Evolutionary conservation across 2,329 filamentous ascomycete genomes (phyloP), one percentile per base, ranked within the genome.

Genomic region (Pseudopyrenochaeta lycopersici): DNA sequence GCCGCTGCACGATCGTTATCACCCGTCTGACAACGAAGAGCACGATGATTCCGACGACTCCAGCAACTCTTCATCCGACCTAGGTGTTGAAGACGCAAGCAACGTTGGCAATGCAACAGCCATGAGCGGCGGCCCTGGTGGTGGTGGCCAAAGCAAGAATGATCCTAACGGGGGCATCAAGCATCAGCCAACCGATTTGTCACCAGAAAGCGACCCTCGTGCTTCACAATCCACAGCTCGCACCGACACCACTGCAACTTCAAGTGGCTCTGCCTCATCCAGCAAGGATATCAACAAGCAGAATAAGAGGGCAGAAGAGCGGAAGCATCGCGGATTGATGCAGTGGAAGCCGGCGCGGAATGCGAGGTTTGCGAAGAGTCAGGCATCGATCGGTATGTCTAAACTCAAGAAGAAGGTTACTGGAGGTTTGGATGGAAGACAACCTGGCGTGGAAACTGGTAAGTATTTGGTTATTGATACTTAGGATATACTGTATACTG

Each of bases 261-360:
- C 51, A 3, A 59, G 52, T 31, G 40, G 41, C 20, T 63, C 62
- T 7, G 49, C 60, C 1, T 70, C 46, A 50, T 74, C 64, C 33
- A 62, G 55, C 70, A 87, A 87, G 71, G 83, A 88, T 18, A 86
- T 89, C 72, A 87, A 86, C 65, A 81, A 82, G 51, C 84, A 87
- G 58, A 91, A 88, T 70, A 86, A 89, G 58, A 87, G 90, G 42
- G 78, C 80, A 40, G 82, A 97, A 72, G 89, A 93, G 73, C 85
- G 93, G 0, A 92, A 93, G 77, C 92, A 97, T 64, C 84, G 93
- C 10, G 94, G 94, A 0, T 68, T 97, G 71, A 96, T 97, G 91
- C 94, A 98, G 75, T 98, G 93, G 92, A 90, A 88, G 69, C 93
- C 94, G 0, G 90, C 93, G 72, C 84, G 94, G 35, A 97, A 97